A percentile compares a stretch with the other conserved stretches of the same genome.
Evolutionary conservation across 2,329 filamentous ascomycete species (phyloP).

Genomic region (Fusarium odoratissimum): DNA sequence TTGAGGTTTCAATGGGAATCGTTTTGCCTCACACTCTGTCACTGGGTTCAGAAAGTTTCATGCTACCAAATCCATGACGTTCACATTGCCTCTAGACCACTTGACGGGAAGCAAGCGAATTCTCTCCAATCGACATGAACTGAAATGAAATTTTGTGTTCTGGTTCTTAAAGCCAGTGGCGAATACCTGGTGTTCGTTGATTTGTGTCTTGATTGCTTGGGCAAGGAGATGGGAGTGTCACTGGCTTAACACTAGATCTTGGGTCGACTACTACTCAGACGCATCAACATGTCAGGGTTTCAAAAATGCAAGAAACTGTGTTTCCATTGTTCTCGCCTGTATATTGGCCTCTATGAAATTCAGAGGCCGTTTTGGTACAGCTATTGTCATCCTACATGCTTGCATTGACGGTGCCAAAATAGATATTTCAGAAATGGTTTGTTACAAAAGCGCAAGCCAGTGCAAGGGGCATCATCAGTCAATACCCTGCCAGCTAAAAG

Average conservation of each 20-base stretch:
- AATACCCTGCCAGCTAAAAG: neutral
- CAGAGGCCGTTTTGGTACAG: neutral
- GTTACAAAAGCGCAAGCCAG: neutral
- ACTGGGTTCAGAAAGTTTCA: neutral
- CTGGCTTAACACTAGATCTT: neutral
- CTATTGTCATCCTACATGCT: neutral
- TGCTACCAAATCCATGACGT: slow-evolving; percentile 23
- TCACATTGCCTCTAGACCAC: slow-evolving; percentile 8
- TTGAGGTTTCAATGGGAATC: neutral
- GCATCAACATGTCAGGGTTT: neutral
- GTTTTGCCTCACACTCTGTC: slow-evolving; percentile 13
- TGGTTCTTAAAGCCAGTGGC: neutral
- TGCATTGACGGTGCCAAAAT: neutral
- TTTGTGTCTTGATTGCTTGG: neutral
- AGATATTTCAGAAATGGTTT: neutral
- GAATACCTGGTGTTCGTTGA: neutral
- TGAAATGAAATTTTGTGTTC: neutral
- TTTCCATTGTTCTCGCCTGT: neutral
- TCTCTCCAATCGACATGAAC: neutral
- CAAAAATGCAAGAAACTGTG: neutral
- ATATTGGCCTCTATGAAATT: neutral
- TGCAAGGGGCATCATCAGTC: too few relatives aligned
- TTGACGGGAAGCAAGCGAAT: neutral
- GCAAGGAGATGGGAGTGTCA: neutral
- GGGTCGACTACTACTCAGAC: neutral